These are phyloP conservation scores for Magnolia changhungtana DNA, from an alignment of 164 flowering plant genomes.

Conservation along the genomic window DNA sequence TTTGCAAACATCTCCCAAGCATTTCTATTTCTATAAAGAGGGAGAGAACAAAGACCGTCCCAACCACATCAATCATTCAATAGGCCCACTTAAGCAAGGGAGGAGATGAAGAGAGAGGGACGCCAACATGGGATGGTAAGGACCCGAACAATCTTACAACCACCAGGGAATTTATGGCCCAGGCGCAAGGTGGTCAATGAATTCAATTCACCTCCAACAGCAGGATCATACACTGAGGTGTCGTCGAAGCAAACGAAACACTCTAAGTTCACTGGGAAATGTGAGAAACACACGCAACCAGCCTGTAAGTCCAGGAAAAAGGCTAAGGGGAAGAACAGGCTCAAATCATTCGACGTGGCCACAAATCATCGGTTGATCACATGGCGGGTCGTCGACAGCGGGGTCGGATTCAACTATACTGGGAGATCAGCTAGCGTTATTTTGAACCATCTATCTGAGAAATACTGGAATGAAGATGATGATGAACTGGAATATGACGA, in stretches of 20 bases:
- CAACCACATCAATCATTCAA: not conserved
- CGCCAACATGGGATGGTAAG: slow-evolving; percentile 66
- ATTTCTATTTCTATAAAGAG: not conserved
- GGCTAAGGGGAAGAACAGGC: slow-evolving; percentile 51
- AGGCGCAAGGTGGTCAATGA: not conserved
- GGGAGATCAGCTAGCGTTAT: slow-evolving; percentile 39
- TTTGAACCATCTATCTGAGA: slow-evolving; percentile 27
- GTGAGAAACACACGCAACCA: slow-evolving; percentile 43
- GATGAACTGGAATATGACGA: not conserved
- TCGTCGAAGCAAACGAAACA: slow-evolving; percentile 70
- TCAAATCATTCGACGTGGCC: slow-evolving; percentile 24
- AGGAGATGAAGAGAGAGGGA: slow-evolving; percentile 69
- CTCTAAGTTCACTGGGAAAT: slow-evolving; percentile 74
- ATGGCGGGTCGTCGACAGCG: slow-evolving; percentile 5
- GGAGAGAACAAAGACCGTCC: too few relatives aligned
- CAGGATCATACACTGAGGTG: slow-evolving; percentile 23
- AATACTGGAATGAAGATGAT: slow-evolving; percentile 4
- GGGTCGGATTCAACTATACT: slow-evolving; percentile 14
- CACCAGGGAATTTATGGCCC: not conserved
- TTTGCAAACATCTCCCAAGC: not conserved
- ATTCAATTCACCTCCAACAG: not conserved
- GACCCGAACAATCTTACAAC: not conserved
- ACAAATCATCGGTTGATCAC: slow-evolving; percentile 13
- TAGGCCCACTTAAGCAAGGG: not conserved
- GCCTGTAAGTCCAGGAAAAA: slow-evolving; percentile 50